phyloP scores from a whole-genome alignment of 2,329 filamentous ascomycete species.

The Aspergillus eucalypticola region DNA sequence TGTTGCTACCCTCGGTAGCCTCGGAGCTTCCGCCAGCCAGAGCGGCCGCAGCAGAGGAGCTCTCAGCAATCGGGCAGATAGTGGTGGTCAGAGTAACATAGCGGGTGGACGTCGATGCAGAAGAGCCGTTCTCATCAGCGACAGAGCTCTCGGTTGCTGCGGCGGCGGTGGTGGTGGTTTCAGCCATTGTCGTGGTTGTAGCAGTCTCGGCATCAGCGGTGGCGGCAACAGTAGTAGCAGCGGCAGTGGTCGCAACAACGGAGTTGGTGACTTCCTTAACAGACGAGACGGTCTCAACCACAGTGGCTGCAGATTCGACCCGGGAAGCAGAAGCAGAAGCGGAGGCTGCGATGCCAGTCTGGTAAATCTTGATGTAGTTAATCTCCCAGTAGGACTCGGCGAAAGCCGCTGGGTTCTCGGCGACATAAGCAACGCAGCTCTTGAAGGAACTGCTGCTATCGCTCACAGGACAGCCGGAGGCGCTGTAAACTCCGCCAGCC shows the following conservation, averaged over 20 bases:
- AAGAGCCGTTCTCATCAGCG: not conserved
- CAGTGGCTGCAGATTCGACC: conserved; percentile 5
- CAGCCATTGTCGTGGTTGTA: not conserved
- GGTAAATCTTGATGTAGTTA: conserved; percentile 69
- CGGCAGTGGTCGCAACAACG: conserved; percentile 1
- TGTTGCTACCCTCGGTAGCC: not conserved
- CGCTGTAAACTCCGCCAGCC: conserved; percentile 50
- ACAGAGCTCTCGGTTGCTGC: not conserved
- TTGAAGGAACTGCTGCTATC: conserved; percentile 61
- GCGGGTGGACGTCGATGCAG: conserved; percentile 11
- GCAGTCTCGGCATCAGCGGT: conserved; percentile 1
- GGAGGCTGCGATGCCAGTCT: conserved; percentile 22
- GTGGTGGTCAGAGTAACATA: conserved; percentile 20
- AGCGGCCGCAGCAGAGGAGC: conserved; percentile 1
- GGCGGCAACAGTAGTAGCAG: not conserved
- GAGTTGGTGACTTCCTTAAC: conserved; percentile 5
- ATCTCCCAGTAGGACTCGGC: conserved; percentile 76
- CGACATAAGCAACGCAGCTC: conserved; percentile 70
- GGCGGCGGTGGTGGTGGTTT: not conserved
- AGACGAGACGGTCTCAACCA: conserved; percentile 7
- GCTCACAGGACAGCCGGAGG: conserved; percentile 60
- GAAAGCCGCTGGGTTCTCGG: conserved; percentile 68
- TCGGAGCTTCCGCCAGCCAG: not conserved
- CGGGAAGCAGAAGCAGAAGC: not conserved
- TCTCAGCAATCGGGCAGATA: conserved; percentile 18